Conservation (phyloP, 345 rosid genomes). For the Bruguiera parviflora region DNA sequence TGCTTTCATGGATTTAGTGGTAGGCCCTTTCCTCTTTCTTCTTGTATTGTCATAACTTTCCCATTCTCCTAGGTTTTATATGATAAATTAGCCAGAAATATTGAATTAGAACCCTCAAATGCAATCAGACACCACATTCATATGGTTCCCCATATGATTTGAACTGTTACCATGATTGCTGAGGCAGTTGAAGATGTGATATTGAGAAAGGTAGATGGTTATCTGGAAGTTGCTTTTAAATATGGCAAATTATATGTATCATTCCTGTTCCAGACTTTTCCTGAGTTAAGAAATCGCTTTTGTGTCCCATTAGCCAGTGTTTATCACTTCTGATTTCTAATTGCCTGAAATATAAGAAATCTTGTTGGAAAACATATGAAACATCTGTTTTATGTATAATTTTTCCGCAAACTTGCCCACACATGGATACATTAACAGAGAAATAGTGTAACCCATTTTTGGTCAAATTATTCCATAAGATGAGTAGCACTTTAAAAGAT, state of each 20-base stretch:
- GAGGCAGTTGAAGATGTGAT: background rate
- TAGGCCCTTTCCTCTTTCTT: slow-evolving; percentile 22
- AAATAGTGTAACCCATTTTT: background rate
- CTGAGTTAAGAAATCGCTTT: background rate
- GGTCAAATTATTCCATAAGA: slow-evolving; percentile 6
- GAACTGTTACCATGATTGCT: background rate
- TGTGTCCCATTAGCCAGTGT: background rate
- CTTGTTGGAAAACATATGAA: background rate
- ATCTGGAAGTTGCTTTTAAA: too few relatives aligned
- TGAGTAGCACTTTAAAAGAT: too few relatives aligned
- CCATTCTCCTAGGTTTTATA: background rate
- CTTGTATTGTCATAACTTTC: background rate
- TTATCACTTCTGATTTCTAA: slow-evolving; percentile 1
- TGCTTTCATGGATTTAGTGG: slow-evolving; percentile 91
- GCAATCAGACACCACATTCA: background rate
- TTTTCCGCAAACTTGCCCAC: too few relatives aligned
- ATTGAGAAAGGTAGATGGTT: too few relatives aligned
- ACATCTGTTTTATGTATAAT: too few relatives aligned
- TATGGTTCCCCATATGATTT: background rate
- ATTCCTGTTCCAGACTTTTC: background rate
- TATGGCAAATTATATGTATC: too few relatives aligned
- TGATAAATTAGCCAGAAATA: background rate
- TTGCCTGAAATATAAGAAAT: too few relatives aligned
- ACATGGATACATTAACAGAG: too few relatives aligned
- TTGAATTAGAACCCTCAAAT: background rate